These are phyloP conservation scores for Tranzscheliella williamsii DNA, from an alignment of 1,284 basidiomycete species.

Conservation along the genomic window DNA sequence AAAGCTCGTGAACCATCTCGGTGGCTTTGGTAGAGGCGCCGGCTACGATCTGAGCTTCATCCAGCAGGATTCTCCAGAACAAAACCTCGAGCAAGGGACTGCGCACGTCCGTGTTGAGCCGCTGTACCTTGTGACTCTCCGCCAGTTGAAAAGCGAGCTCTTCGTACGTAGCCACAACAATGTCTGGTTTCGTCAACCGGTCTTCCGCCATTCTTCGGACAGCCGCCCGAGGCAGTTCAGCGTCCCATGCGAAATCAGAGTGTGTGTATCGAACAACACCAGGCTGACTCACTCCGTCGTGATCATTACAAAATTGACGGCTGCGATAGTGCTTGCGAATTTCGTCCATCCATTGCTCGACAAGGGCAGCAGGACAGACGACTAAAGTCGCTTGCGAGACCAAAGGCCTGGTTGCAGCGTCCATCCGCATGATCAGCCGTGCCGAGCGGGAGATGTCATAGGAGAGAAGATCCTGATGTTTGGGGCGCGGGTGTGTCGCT, in stretches of 20 bases:
- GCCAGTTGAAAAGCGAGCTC: conserved; percentile 32
- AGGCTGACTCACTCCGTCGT: conserved; percentile 5
- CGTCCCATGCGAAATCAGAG: conserved; percentile 25
- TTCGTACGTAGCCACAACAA: conserved; percentile 47
- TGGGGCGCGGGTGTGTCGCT: conserved; percentile 28
- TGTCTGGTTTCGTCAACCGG: conserved; percentile 19
- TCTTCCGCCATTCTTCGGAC: conserved; percentile 13
- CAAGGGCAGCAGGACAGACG: conserved; percentile 37
- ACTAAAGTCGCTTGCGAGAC: conserved; percentile 36
- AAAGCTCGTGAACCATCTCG: conserved; percentile 40
- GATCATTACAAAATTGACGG: conserved; percentile 1
- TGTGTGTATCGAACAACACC: conserved; percentile 28
- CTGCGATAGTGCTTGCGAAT: conserved; percentile 40
- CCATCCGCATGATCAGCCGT: conserved; percentile 18
- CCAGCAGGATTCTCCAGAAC: conserved; percentile 41
- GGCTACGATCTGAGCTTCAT: conserved; percentile 46
- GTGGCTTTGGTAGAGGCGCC: conserved; percentile 28
- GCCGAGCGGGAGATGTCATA: conserved; percentile 37
- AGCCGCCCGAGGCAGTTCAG: conserved; percentile 1
- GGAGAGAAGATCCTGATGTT: conserved; percentile 9
- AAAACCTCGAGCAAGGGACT: conserved; percentile 42
- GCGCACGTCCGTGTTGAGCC: conserved; percentile 6
- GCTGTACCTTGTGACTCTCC: conserved; percentile 15
- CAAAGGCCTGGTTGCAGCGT: conserved; percentile 13
- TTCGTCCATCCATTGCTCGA: conserved; percentile 46